Conservation (phyloP, 306 rosid genomes). For the Cucurbita ficifolia region DNA sequence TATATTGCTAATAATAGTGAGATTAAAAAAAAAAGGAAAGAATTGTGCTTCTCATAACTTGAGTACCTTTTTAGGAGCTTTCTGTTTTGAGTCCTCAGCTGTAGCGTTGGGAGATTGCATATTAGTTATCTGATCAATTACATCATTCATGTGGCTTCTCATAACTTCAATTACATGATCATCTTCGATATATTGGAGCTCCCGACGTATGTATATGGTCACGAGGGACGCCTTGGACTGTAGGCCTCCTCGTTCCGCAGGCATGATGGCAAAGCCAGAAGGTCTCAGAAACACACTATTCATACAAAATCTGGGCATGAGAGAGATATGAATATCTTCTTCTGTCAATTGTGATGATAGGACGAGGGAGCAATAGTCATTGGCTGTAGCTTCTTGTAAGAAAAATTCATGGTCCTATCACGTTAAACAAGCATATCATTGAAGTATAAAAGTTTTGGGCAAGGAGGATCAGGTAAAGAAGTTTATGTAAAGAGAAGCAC, state of each 20-base stretch:
- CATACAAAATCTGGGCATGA: neutral
- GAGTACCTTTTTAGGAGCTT: neutral
- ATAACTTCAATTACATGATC: constrained; percentile 3
- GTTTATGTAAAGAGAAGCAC: neutral
- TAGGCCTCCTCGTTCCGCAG: constrained; percentile 7
- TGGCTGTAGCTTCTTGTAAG: constrained; percentile 11
- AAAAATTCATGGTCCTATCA: constrained; percentile 1
- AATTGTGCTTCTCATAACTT: neutral
- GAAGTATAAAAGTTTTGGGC: neutral
- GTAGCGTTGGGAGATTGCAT: neutral
- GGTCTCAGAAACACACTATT: neutral
- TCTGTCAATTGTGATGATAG: constrained; percentile 2
- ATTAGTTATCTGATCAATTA: neutral
- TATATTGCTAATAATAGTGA: neutral
- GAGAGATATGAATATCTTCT: neutral
- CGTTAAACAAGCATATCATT: neutral
- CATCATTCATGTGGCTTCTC: neutral
- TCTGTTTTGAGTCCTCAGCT: neutral
- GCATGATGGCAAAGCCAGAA: constrained; percentile 17
- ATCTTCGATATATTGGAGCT: neutral
- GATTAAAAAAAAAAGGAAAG: neutral
- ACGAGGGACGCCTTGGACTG: constrained; percentile 6
- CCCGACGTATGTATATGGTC: constrained; percentile 8
- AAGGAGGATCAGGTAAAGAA: neutral
- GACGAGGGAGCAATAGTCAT: constrained; percentile 14